phyloP scores from a whole-genome alignment of 2,329 filamentous ascomycete genomes.

The Colletotrichum sp. region DNA sequence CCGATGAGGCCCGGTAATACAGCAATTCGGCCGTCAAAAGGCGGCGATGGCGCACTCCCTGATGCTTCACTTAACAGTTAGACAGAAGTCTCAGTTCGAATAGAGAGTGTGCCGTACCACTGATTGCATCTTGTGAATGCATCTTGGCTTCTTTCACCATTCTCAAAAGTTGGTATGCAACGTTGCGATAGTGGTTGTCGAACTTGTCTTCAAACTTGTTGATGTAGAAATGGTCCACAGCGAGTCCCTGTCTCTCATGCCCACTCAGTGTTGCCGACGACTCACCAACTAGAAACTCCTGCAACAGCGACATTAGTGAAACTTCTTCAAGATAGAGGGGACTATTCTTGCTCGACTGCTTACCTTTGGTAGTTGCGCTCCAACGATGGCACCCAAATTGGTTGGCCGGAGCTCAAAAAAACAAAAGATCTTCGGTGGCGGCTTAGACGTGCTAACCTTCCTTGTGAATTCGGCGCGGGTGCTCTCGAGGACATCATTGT shows the following conservation, averaged over 20 bases:
- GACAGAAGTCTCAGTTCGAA: background rate
- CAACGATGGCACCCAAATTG: background rate
- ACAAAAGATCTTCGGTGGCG: background rate
- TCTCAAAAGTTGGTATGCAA: background rate
- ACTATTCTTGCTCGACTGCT: background rate
- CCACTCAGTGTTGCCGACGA: background rate
- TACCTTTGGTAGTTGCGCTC: background rate
- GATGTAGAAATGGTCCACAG: background rate
- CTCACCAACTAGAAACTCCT: background rate
- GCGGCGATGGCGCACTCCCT: background rate
- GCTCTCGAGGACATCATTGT: background rate
- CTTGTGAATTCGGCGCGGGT: background rate
- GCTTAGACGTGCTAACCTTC: background rate
- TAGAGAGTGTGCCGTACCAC: background rate
- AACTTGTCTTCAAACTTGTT: background rate
- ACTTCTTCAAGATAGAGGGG: background rate
- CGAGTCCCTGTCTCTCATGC: background rate
- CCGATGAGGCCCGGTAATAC: background rate
- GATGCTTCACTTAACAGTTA: background rate
- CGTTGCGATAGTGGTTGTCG: background rate
- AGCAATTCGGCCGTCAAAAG: background rate
- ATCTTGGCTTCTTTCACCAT: background rate
- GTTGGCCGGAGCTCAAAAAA: background rate
- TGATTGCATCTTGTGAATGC: background rate
- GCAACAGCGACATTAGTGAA: background rate